Evolutionary conservation across 345 rosid genomes (phyloP).

Genomic region (Citrus medica): DNA sequence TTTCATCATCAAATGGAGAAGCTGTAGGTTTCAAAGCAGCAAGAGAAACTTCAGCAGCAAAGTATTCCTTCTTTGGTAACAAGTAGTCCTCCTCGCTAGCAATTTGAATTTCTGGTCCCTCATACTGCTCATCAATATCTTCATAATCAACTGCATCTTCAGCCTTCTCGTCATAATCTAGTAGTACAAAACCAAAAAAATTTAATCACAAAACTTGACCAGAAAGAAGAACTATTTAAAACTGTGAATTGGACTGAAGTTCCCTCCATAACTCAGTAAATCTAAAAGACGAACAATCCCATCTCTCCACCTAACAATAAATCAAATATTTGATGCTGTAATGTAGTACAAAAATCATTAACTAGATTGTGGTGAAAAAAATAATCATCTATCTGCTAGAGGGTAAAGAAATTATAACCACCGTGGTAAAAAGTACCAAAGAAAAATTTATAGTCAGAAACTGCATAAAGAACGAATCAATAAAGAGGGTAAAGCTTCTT

Average conservation of each 20-base stretch:
- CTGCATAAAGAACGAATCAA: not conserved
- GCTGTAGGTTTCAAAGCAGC: conserved; percentile 35
- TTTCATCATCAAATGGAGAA: conserved; percentile 81
- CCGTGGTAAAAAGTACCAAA: not conserved
- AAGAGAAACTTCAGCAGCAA: conserved; percentile 51
- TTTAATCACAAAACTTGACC: conserved; percentile 23
- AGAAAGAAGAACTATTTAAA: not conserved
- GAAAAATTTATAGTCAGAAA: not conserved
- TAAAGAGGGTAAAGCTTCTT: not conserved
- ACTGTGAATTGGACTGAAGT: not conserved
- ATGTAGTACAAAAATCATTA: not conserved
- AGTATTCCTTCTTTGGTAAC: conserved; percentile 66
- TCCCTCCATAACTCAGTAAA: not conserved
- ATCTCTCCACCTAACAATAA: not conserved
- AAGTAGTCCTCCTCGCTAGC: conserved; percentile 78
- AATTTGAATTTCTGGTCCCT: conserved; percentile 83
- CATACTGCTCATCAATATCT: conserved; percentile 94
- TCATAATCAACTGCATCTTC: conserved; percentile 96
- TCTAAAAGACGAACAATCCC: not conserved
- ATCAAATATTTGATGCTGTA: not conserved
- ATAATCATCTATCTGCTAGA: not conserved
- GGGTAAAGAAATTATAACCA: not conserved
- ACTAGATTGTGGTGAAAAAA: not conserved
- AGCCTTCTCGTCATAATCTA: conserved; percentile 88
- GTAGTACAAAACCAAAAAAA: conserved; percentile 28